Evolutionary conservation across 495 filamentous ascomycete genomes (phyloP).

Genomic region (Talaromyces ruber): DNA sequence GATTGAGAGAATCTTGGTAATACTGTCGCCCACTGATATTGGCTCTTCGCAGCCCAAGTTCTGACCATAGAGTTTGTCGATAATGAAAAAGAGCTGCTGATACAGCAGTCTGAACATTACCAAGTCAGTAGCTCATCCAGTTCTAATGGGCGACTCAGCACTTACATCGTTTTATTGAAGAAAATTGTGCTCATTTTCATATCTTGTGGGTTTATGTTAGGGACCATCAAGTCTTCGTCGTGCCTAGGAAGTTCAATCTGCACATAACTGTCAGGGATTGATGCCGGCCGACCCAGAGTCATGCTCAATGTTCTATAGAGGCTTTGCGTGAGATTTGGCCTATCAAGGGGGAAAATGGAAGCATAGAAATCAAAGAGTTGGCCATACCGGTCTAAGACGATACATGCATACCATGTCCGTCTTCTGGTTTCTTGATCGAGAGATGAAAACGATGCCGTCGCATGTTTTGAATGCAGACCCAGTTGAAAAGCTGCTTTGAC

Average conservation of each 20-base stretch:
- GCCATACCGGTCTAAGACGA: constrained; percentile 32
- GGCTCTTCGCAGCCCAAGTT: background rate
- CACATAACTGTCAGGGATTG: constrained; percentile 24
- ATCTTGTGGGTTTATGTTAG: constrained; percentile 9
- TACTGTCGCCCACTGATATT: background rate
- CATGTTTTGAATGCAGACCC: constrained; percentile 26
- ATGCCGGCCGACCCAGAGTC: constrained; percentile 24
- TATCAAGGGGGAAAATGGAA: background rate
- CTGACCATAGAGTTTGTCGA: background rate
- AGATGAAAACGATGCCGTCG: constrained; percentile 16
- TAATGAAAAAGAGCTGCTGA: background rate
- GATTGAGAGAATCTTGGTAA: background rate
- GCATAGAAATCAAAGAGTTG: background rate
- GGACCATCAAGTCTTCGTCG: constrained; percentile 11
- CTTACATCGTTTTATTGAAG: background rate
- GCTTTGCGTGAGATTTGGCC: background rate
- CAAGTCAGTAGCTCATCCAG: background rate
- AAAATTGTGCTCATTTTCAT: constrained; percentile 1
- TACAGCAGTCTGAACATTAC: background rate
- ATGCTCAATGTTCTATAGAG: constrained; percentile 18
- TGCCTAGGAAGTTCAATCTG: constrained; percentile 18
- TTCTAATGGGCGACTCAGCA: background rate
- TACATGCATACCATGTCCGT: constrained; percentile 37
- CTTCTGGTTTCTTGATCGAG: constrained; percentile 32
- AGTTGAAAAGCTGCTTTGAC: constrained; percentile 29